Conservation (phyloP, 2,329 filamentous ascomycete genomes). For the Elsinoe batatas region DNA sequence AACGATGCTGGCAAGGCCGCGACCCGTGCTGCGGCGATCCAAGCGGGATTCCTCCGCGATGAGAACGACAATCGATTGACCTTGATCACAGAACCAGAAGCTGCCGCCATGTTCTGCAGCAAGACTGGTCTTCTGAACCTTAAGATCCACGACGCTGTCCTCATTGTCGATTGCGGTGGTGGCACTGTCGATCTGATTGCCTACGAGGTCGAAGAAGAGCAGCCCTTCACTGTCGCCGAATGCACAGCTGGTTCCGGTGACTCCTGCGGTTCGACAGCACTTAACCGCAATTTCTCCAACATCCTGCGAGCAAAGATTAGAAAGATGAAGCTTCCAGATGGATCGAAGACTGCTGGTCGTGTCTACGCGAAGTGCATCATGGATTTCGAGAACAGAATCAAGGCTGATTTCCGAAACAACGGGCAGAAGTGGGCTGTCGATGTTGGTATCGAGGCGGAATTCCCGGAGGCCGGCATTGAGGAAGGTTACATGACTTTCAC, state of each 20-base stretch:
- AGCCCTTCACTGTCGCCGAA: conserved; percentile 91
- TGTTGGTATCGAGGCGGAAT: conserved; percentile 96
- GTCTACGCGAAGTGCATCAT: conserved; percentile 99
- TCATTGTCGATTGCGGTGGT: conserved; percentile 97
- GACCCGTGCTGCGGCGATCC: conserved; percentile 88
- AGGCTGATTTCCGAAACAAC: conserved; percentile 98
- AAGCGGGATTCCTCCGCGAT: conserved; percentile 90
- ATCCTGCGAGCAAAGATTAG: conserved; percentile 94
- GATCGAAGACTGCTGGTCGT: conserved; percentile 92
- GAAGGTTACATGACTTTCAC: conserved; percentile 99
- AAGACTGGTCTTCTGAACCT: conserved; percentile 93
- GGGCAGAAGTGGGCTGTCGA: conserved; percentile 99
- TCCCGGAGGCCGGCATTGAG: conserved; percentile 93
- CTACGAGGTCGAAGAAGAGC: conserved; percentile 96
- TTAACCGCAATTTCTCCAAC: conserved; percentile 98
- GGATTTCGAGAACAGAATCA: conserved; percentile 99
- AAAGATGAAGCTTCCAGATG: conserved; percentile 98
- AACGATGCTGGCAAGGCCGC: conserved; percentile 98
- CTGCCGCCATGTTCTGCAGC: conserved; percentile 92
- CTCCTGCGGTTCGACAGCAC: conserved; percentile 93
- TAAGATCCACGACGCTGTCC: conserved; percentile 95
- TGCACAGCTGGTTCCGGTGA: conserved; percentile 96
- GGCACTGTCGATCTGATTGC: conserved; percentile 98
- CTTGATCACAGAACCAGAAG: conserved; percentile 90
- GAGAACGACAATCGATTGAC: conserved; percentile 96